Conservation (phyloP, 768 basidiomycete genomes). For the Scleroderma citrinum region DNA sequence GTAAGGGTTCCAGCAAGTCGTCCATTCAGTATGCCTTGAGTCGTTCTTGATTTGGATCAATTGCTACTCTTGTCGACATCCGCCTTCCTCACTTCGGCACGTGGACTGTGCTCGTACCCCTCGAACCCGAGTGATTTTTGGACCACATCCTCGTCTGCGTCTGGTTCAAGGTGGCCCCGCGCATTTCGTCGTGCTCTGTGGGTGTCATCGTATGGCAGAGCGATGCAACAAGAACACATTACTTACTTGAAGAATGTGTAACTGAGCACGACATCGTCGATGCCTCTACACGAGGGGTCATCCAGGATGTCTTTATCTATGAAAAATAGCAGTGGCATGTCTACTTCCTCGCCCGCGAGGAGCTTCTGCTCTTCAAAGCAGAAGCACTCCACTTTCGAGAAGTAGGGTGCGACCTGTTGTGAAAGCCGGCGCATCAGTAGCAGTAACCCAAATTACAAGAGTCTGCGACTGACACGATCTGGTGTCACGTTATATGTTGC, state of each 20-base stretch:
- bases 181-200: conserved; percentile 79
- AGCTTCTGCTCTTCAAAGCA: conserved; percentile 99
- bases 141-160: conserved; percentile 74
- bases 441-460: background rate
- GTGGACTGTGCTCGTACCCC: conserved; percentile 46
- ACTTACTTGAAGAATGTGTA: conserved; percentile 96
- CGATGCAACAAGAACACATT: background rate
- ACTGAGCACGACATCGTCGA: conserved; percentile 89
- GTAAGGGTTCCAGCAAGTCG: background rate
- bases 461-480: conserved; percentile 62
- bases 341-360: conserved; percentile 91
- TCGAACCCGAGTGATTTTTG: conserved; percentile 77
- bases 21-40: too few relatives aligned
- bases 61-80: background rate
- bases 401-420: conserved; percentile 88
- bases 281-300: conserved; percentile 78
- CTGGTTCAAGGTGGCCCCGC: conserved; percentile 84
- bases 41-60: background rate
- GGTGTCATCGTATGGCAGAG: background rate
- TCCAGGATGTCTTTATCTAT: conserved; percentile 97
- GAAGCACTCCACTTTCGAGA: conserved; percentile 99
- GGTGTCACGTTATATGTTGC: conserved; percentile 99
- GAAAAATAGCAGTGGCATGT: conserved; percentile 98
- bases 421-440: background rate
- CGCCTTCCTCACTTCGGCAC: conserved; percentile 23